Evolutionary conservation across 331 rosid species (phyloP).

Genomic region (Malus hybrid): DNA sequence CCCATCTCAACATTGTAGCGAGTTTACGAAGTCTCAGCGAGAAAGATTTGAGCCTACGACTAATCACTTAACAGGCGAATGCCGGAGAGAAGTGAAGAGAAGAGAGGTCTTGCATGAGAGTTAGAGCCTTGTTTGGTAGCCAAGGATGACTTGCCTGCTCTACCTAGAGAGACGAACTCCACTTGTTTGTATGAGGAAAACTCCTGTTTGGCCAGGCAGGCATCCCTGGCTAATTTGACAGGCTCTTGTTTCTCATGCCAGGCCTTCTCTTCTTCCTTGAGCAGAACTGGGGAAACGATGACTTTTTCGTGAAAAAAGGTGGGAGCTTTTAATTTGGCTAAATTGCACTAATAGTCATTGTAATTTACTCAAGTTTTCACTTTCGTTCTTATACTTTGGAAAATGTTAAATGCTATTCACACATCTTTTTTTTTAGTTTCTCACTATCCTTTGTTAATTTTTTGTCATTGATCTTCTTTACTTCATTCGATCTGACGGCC

Average conservation of each 20-base stretch:
- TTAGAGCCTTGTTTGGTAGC: constrained; percentile 15
- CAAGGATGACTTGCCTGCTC: constrained; percentile 30
- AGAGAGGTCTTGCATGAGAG: constrained; percentile 15
- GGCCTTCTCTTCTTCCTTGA: constrained; percentile 13
- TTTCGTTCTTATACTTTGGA: too few species aligned
- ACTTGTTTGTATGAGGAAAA: neutral
- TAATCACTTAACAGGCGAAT: too few species aligned
- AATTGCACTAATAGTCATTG: neutral
- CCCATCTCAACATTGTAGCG: too few species aligned
- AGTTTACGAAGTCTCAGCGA: too few species aligned
- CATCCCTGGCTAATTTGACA: constrained; percentile 16
- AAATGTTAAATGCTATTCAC: too few species aligned
- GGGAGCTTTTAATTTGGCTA: neutral
- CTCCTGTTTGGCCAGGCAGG: constrained; percentile 6
- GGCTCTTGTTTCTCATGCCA: constrained; percentile 22
- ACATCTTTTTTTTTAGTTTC: too few species aligned
- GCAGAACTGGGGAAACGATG: neutral
- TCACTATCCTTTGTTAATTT: too few species aligned
- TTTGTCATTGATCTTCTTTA: too few species aligned
- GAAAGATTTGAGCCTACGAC: too few species aligned
- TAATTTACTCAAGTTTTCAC: too few species aligned
- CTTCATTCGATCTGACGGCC: too few species aligned
- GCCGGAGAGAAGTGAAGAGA: neutral
- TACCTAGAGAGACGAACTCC: neutral
- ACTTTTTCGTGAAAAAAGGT: neutral